Evolutionary conservation across 2,329 filamentous ascomycete genomes (phyloP).

Genomic region (Monilinia laxa): DNA sequence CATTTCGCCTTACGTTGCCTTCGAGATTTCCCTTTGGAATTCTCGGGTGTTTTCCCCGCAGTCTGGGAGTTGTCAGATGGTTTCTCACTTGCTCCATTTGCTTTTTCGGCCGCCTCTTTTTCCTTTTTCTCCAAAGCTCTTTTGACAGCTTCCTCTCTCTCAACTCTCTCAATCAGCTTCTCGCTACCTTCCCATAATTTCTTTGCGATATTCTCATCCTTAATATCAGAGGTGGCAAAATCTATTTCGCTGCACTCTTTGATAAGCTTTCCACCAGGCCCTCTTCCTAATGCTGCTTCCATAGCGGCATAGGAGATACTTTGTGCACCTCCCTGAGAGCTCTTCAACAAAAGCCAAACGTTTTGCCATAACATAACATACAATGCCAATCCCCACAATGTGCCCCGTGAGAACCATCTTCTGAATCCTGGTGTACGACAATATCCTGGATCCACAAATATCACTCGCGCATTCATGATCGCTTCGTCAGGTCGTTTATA

Average conservation of each 20-base stretch:
- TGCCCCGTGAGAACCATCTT: conserved; percentile 82
- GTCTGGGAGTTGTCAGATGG: conserved; percentile 39
- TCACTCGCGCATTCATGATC: conserved; percentile 77
- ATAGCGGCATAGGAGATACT: conserved; percentile 82
- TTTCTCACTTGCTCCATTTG: conserved; percentile 29
- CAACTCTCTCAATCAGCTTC: conserved; percentile 74
- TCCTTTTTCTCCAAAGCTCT: conserved; percentile 43
- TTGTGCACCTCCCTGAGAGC: conserved; percentile 78
- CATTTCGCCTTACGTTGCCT: conserved; percentile 36
- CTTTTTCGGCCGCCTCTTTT: conserved; percentile 40
- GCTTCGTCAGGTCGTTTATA: conserved; percentile 82
- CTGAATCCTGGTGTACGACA: conserved; percentile 83
- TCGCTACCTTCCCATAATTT: conserved; percentile 89
- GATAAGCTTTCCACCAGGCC: conserved; percentile 67
- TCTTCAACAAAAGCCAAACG: conserved; percentile 88
- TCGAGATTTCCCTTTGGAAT: conserved; percentile 36
- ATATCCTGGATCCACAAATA: conserved; percentile 84
- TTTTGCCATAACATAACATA: conserved; percentile 78
- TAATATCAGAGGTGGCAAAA: conserved; percentile 69
- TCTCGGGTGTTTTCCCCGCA: conserved; percentile 40
- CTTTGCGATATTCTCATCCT: conserved; percentile 77
- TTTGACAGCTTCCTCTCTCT: conserved; percentile 72
- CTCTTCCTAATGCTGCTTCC: conserved; percentile 69
- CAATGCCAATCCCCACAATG: conserved; percentile 71
- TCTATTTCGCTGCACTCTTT: conserved; percentile 85